Evolutionary conservation across 2,329 filamentous ascomycete genomes (phyloP), one percentile per base, ranked within the genome.

Genomic region (Pseudogymnoascus sp.): DNA sequence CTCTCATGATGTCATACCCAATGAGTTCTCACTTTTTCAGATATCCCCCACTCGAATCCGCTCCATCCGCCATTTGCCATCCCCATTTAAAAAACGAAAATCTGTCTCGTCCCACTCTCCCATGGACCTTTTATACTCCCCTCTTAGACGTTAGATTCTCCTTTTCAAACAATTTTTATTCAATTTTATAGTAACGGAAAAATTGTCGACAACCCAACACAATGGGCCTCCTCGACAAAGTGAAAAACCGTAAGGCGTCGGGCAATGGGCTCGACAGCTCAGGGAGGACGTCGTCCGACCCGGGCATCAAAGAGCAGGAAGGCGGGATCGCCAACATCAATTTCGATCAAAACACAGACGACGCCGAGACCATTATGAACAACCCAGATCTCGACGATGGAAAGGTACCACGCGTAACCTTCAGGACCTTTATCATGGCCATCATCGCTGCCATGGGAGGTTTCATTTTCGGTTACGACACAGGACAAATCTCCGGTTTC

Each of bases 401-500:
- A 14, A 41, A 41, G 35, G 58, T 60, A 6, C 58, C 58, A 18
- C 28, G 28, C 35, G 28, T 60, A 20, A 60, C 58, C 25, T 20
- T 60, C 39, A 41, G 58, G 9, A 60, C 58, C 2, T 22, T 28
- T 4, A 5, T 60, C 2, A 60, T 60, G 58, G 60, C 66, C 4
- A 59, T 63, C 5, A 57, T 69, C 8, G 65, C 66, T 4, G 67
- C 68, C 15, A 67, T 70, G 65, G 68, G 68, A 47, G 68, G 68
- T 30, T 71, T 72, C 22, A 72, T 72, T 18, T 72, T 71, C 39
- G 70, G 70, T 60, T 71, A 70, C 38, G 70, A 72, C 22, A 72
- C 69, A 15, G 70, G 70, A 62, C 70, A 72, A 64, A 83, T 73
- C 74, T 80, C 70, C 77, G 79, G 80, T 50, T 86, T 85, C 72